phyloP scores from a whole-genome alignment of 2,329 filamentous ascomycete genomes.

The Aspergillus hortae region DNA sequence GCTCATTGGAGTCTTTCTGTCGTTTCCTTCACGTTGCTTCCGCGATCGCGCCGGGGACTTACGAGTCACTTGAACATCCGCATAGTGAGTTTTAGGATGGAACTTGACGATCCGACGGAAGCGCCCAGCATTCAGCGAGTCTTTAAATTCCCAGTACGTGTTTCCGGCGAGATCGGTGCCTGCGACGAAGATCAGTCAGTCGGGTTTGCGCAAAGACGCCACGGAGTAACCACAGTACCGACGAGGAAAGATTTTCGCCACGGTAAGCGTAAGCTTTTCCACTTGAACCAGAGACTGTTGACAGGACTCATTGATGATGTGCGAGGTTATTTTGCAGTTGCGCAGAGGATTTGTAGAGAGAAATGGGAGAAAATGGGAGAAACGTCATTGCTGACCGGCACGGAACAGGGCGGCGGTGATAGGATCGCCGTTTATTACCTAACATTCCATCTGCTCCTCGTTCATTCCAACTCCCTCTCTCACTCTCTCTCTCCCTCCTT shows the following conservation, averaged over 20 bases:
- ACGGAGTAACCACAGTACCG: constrained; percentile 37
- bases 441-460: background rate
- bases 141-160: constrained; percentile 66
- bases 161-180: constrained; percentile 61
- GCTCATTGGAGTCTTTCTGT: background rate
- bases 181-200: constrained; percentile 25
- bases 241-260: constrained; percentile 60
- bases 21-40: background rate
- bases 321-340: no score
- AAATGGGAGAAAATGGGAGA: background rate
- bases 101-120: constrained; percentile 59
- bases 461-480: background rate
- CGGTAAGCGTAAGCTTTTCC: constrained; percentile 60
- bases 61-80: constrained; percentile 61
- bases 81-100: constrained; percentile 50
- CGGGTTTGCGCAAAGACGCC: background rate
- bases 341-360: background rate
- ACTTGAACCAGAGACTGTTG: constrained; percentile 57
- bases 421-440: background rate
- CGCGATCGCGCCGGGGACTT: constrained; percentile 18
- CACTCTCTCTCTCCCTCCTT: background rate
- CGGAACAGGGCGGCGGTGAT: constrained; percentile 2
- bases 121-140: constrained; percentile 51
- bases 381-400: constrained; percentile 4
- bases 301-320: constrained; percentile 34